Evolutionary conservation across 2,329 filamentous ascomycete genomes (phyloP), one percentile per base, ranked within the genome.

Genomic region (Cladosporium velox): DNA sequence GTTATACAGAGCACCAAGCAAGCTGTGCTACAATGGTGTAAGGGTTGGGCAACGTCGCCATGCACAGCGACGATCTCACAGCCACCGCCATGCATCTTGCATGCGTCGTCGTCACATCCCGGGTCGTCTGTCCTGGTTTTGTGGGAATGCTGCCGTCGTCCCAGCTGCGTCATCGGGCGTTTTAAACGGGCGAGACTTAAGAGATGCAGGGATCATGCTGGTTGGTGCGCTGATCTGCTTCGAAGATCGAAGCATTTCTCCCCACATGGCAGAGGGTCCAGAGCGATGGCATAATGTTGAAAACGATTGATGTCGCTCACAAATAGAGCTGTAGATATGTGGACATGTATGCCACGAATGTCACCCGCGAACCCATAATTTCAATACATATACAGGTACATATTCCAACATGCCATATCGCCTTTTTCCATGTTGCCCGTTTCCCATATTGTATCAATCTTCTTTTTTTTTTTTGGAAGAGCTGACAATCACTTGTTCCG

Each of bases 31-130:
- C 52, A 55, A 30, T 55, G 28, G 52, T 55, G 52, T 54, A 32
- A 55, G 32, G 30, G 52, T 55, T 55, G 52, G 32, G 52, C 52
- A 32, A 30, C 28, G 32, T 55, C 34, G 32, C 34, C 55, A 58
- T 58, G 55, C 55, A 41, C 55, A 41, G 34, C 55, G 55, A 41
- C 55, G 55, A 58, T 58, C 55, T n/a, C 32, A 15, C 32, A 58
- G 55, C 55, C 55, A 58, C 55, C 21, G 32, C 55, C 32, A 58
- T 55, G 52, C 52, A 55, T 55, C 52, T 55, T 34, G 52, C 52
- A 55, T 55, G 52, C 52, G 32, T 58, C 55, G 55, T 58, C 55
- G 55, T 58, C 55, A 58, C 55, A 32, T 58, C 55, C 18, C 55
- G 55, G 34, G 12, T 26, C 34, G 32, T 32, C 34, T 34, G 55